Evolutionary conservation across 2,329 filamentous ascomycete genomes (phyloP), one percentile per base, ranked within the genome.

Genomic region (Neopestalotiopsis clavispora): DNA sequence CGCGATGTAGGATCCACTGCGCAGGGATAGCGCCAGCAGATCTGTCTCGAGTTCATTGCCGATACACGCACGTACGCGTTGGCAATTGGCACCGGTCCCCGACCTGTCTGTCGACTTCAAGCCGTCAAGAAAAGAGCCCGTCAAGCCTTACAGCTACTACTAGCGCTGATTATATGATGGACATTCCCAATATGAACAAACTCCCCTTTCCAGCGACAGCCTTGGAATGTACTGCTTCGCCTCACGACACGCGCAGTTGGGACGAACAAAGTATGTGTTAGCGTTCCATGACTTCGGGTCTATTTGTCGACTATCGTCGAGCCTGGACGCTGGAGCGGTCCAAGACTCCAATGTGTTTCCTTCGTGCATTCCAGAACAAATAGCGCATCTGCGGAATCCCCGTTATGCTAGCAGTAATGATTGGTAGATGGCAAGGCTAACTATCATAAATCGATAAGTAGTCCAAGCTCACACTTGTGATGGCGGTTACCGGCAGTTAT

Each of bases 31-130:
- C 17, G 45, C 45, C 45, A 52, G 45, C 45, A 52, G 45, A 52
- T 52, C 45, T 52, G 45, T 52, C 45, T 52, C 45, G 45, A 52
- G 45, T 52, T 52, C 45, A 52, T 52, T 52, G 45, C 45, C 45
- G 45, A 52, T 23, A 52, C 45, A n/a, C 45, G 45, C 20, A 52
- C 45, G 45, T 52, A 52, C 45, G 45, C 17, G 45, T 52, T 20
- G 45, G 10, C 45, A 20, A 52, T 20, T n/a, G 20, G 45, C 17
- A 20, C n/a, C 45, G n/a, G 45, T 20, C 17, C n/a, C n/a, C 45
- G 17, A n/a, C 20, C 45, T 20, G 14, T 49, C 42, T 49, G 13
- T 17, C 42, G 9, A 52, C 45, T 17, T 52, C 14, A 20, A 52
- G 6, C 34, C 34, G 34, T 38, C 6, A 38, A 38, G 34, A 28